Base-by-base conservation (phyloP, 768 basidiomycete genomes). In the Xerocomellus dryophilus region DNA sequence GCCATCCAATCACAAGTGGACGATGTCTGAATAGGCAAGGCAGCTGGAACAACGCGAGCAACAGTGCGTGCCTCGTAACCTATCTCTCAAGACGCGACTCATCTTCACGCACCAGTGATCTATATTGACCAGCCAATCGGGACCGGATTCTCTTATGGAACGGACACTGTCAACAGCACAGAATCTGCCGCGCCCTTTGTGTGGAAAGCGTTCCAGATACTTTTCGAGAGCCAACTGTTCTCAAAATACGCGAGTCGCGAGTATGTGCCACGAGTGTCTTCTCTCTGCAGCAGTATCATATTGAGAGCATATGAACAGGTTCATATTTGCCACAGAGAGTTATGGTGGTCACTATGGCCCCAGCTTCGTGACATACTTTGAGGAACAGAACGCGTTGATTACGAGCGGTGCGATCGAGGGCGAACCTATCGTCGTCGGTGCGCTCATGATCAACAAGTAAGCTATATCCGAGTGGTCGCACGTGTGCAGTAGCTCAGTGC, bases 111-210 rank as follows among this genome's bases (percentile, higher is more conserved):
- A 12, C 1, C 47, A 86, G 84, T 87, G 68, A 81, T 87, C 32
- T 86, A 86, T 62, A 82, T 86, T 31, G 84, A 86, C 64, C 84
- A 86, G 61, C 85, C 84, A 5, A 81, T 86, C 35, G 83, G 82
- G 0, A 78, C 82, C 0, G 84, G 85, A 4, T 85, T 85, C 62
- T 86, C 84, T 0, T 79, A 77, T 51, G 84, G 85, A 15, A 74
- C 66, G 0, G 76, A 80, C 48, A 77, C 75, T 0, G 80, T 83
- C n/a, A 82, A 85, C 57, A 73, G 61, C 42, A 76, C 72, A 1
- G 62, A 77, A 34, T 53, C 79, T n/a, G 82, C 84, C 0, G 80
- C 84, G 2, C 76, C 78, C 0, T 75, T 76, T 18, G 75, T 86
- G 6, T 86, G 85, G 85, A 70, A 76, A 43, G 82, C 80, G 0